Conservation (phyloP, 2,329 filamentous ascomycete species). For the Immersiporthe knoxdaviesiana region DNA sequence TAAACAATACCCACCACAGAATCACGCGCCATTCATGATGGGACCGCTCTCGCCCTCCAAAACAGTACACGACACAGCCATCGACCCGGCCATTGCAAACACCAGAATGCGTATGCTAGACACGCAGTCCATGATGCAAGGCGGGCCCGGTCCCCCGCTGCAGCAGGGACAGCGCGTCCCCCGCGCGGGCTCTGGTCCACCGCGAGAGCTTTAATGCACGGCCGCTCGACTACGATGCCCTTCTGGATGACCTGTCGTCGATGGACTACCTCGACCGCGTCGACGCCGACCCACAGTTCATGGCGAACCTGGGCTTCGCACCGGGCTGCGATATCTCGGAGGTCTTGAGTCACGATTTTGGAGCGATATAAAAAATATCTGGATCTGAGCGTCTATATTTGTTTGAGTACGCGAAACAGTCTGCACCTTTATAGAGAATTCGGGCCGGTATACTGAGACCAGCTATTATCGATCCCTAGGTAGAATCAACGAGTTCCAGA, state of each 20-base stretch:
- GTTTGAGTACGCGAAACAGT: neutral
- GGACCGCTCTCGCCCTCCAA: conserved; percentile 18
- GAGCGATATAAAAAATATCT: conserved; percentile 31
- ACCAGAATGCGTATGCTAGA: conserved; percentile 18
- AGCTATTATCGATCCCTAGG: neutral
- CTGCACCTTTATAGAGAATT: neutral
- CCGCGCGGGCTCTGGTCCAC: conserved; percentile 24
- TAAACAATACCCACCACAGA: conserved; percentile 16
- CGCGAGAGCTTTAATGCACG: conserved; percentile 34
- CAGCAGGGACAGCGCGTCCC: conserved; percentile 12
- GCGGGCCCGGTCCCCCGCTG: conserved; percentile 14
- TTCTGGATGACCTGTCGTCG: conserved; percentile 57
- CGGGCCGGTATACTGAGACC: neutral
- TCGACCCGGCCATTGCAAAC: conserved; percentile 5
- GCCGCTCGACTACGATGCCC: conserved; percentile 53
- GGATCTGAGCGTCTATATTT: neutral
- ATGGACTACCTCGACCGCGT: conserved; percentile 53
- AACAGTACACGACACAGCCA: conserved; percentile 4
- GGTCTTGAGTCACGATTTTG: conserved; percentile 42
- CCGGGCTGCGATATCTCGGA: conserved; percentile 61
- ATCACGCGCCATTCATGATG: conserved; percentile 22
- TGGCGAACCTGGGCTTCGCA: conserved; percentile 68
- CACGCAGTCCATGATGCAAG: conserved; percentile 17
- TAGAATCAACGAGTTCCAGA: neutral
- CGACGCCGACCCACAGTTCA: conserved; percentile 64